Conservation (phyloP, 2,329 filamentous ascomycete species). For the Periconia digitata region DNA sequence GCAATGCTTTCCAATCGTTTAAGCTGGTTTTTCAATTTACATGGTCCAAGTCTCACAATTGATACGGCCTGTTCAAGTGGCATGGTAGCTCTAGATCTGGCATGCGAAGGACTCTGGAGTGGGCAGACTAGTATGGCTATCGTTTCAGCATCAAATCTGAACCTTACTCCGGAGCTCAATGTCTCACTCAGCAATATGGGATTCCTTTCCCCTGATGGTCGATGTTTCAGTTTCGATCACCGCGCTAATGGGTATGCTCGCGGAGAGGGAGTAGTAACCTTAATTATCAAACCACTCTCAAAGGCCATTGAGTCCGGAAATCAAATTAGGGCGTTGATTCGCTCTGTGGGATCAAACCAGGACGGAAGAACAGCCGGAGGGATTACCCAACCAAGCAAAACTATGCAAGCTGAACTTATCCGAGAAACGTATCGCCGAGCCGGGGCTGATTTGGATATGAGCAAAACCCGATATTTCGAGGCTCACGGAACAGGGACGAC, state of each 20-base stretch:
- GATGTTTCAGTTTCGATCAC: constrained; percentile 45
- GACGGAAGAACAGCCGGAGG: constrained; percentile 20
- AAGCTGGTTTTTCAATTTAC: constrained; percentile 27
- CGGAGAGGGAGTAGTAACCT: constrained; percentile 57
- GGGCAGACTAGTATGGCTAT: constrained; percentile 17
- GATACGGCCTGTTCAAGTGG: constrained; percentile 33
- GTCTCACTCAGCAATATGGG: constrained; percentile 14
- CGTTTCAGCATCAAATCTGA: constrained; percentile 15
- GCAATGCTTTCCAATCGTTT: constrained; percentile 18
- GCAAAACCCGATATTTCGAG: constrained; percentile 26
- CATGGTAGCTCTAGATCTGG: constrained; percentile 24
- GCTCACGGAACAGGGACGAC: constrained; percentile 58
- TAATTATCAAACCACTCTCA: constrained; percentile 27
- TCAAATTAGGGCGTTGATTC: constrained; percentile 30
- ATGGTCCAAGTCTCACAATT: constrained; percentile 24
- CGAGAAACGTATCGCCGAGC: constrained; percentile 39
- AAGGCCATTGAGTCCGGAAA: constrained; percentile 22
- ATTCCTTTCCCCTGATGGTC: constrained; percentile 36
- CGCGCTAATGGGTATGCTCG: constrained; percentile 64
- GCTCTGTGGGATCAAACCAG: constrained; percentile 24
- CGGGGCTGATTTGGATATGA: constrained; percentile 38
- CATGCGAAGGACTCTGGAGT: constrained; percentile 16
- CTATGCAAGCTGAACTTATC: constrained; percentile 41
- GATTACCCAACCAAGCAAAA: constrained; percentile 42
- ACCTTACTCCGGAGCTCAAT: constrained; percentile 13